Conservation (phyloP, 139 green algal genomes). For the Cymbomonas tetramitiformis region DNA sequence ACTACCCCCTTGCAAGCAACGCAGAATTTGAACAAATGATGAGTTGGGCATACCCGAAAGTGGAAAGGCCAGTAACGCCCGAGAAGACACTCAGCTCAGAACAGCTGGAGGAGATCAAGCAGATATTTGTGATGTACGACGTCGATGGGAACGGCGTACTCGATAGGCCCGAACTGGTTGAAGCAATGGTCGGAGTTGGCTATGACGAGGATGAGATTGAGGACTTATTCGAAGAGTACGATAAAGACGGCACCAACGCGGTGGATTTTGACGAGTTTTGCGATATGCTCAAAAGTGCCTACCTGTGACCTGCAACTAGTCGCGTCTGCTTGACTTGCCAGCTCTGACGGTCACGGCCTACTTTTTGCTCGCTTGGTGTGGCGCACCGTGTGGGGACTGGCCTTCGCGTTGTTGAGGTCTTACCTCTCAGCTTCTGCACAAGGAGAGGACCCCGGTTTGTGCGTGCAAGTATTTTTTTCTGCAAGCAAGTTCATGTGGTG, state of each 20-base stretch:
- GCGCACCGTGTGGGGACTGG: too few species aligned
- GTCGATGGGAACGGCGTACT: not conserved
- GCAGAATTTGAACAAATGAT: not conserved
- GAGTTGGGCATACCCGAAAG: not conserved
- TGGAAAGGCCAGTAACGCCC: not conserved
- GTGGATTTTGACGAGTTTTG: conserved; percentile 8
- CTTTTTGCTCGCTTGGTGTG: too few species aligned
- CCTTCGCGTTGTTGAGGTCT: too few species aligned
- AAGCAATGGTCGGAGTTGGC: not conserved
- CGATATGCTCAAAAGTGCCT: not conserved
- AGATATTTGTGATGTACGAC: conserved; percentile 14
- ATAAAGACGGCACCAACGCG: not conserved
- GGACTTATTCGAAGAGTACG: conserved; percentile 12
- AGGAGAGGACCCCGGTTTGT: too few species aligned
- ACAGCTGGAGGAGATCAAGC: conserved; percentile 5
- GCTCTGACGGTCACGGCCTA: too few species aligned
- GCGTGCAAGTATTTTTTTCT: too few species aligned
- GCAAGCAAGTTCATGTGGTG: too few species aligned
- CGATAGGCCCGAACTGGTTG: not conserved
- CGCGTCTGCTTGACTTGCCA: too few species aligned
- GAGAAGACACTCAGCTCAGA: not conserved
- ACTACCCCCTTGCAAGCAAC: not conserved
- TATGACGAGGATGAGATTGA: conserved; percentile 19
- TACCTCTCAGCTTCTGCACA: too few species aligned
- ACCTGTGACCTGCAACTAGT: too few species aligned